phyloP scores from a whole-genome alignment of 129 eudicot species.

The Artemisia argyi region DNA sequence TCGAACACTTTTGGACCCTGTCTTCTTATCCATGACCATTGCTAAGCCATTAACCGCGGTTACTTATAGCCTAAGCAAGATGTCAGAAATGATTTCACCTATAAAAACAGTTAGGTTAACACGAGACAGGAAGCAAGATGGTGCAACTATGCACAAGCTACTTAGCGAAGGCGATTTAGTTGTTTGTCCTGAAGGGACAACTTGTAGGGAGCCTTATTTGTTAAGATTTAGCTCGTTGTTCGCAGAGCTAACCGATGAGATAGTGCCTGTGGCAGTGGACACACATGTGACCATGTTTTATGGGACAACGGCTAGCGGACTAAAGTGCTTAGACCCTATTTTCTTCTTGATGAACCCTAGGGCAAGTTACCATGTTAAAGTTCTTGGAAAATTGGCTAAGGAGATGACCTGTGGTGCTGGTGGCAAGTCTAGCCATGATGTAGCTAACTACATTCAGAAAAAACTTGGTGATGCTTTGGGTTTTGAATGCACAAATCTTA shows the following conservation, averaged over 20 bases:
- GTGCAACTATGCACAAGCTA: constrained; percentile 54
- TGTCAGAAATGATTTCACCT: constrained; percentile 75
- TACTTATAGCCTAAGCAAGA: constrained; percentile 79
- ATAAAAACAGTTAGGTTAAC: constrained; percentile 71
- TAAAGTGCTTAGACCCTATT: constrained; percentile 83
- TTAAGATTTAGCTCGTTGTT: constrained; percentile 84
- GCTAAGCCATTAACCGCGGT: constrained; percentile 71
- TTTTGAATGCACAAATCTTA: constrained; percentile 80
- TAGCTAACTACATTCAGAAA: constrained; percentile 82
- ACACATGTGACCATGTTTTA: constrained; percentile 80
- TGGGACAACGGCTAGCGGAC: constrained; percentile 94
- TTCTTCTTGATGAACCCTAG: constrained; percentile 91
- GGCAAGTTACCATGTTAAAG: constrained; percentile 59
- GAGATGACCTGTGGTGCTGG: constrained; percentile 77
- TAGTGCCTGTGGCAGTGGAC: constrained; percentile 90
- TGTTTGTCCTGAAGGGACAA: constrained; percentile 95
- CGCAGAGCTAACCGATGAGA: constrained; percentile 87
- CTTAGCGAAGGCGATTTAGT: constrained; percentile 76
- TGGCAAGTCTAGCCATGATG: constrained; percentile 78
- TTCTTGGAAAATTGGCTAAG: constrained; percentile 63
- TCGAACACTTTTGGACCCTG: constrained; percentile 85
- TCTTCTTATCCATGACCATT: constrained; percentile 54
- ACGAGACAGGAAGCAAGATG: constrained; percentile 56
- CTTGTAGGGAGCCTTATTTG: constrained; percentile 90
- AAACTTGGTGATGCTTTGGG: constrained; percentile 78